Conservation (phyloP, 495 filamentous ascomycete species). For the Eremomyces bilateralis region DNA sequence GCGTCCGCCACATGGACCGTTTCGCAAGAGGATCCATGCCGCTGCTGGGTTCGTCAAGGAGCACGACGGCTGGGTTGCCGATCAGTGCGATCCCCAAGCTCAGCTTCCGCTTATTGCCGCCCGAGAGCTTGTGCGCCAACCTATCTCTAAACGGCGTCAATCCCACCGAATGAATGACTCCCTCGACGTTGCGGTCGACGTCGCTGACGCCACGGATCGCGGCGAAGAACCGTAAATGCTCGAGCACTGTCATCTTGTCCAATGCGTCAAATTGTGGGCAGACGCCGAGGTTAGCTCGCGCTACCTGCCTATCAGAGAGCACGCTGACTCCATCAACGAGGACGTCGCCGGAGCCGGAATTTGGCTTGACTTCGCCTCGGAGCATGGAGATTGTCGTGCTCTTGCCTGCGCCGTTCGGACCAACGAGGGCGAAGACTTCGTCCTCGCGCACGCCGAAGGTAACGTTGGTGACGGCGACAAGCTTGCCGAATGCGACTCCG, state of each 20-base stretch:
- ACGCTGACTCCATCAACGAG: constrained; percentile 54
- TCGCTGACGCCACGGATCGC: constrained; percentile 42
- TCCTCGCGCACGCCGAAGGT: constrained; percentile 57
- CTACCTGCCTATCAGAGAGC: constrained; percentile 36
- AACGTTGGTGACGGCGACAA: constrained; percentile 57
- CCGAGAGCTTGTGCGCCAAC: constrained; percentile 43
- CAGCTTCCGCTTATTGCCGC: constrained; percentile 55
- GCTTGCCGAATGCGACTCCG: constrained; percentile 10
- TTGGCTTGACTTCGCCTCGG: constrained; percentile 58
- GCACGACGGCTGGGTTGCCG: constrained; percentile 49
- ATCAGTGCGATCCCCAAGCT: constrained; percentile 55
- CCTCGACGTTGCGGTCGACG: constrained; percentile 36
- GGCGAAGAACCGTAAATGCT: constrained; percentile 58
- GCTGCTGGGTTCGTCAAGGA: constrained; percentile 30
- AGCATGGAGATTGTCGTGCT: constrained; percentile 68
- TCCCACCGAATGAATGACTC: constrained; percentile 18
- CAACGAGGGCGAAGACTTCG: constrained; percentile 68
- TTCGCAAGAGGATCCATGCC: constrained; percentile 15
- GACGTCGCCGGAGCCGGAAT: constrained; percentile 37
- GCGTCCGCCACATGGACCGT: constrained; percentile 14
- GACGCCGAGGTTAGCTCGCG: constrained; percentile 53
- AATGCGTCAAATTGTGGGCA: constrained; percentile 50
- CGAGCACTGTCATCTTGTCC: constrained; percentile 47
- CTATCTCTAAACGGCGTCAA: constrained; percentile 31
- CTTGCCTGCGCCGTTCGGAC: constrained; percentile 79